Conservation (phyloP, 106 monocot species). For the Dendrobium catenatum region DNA sequence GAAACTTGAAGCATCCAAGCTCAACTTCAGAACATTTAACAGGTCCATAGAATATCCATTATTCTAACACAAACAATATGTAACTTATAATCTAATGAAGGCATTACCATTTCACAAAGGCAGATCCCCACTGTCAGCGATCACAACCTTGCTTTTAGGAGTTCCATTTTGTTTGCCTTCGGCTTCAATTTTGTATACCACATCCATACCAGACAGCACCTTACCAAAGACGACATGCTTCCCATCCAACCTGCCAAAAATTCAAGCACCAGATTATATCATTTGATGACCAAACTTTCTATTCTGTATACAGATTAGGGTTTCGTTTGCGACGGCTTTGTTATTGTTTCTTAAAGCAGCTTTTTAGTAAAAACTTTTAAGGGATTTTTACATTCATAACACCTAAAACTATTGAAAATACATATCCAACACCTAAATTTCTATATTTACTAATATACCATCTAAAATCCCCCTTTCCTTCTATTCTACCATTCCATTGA, state of each 20-base stretch:
- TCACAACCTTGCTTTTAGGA: constrained; percentile 83
- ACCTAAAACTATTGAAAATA: too few species aligned
- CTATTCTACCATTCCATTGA: too few species aligned
- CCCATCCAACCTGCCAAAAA: constrained; percentile 73
- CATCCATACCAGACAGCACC: constrained; percentile 95
- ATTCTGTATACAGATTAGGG: too few species aligned
- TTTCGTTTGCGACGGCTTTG: too few species aligned
- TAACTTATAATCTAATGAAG: not conserved
- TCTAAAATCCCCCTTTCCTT: too few species aligned
- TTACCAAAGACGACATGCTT: constrained; percentile 94
- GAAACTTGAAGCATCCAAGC: not conserved
- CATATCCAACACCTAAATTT: too few species aligned
- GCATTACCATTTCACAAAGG: constrained; percentile 29
- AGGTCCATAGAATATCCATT: not conserved
- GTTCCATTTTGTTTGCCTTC: constrained; percentile 77
- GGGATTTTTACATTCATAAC: too few species aligned
- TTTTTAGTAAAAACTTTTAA: too few species aligned
- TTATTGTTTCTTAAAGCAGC: too few species aligned
- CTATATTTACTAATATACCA: too few species aligned
- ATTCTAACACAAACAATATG: not conserved
- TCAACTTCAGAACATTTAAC: not conserved
- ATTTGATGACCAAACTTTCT: too few species aligned
- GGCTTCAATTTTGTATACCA: constrained; percentile 91
- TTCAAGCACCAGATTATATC: too few species aligned
- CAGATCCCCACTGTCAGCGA: constrained; percentile 82